A percentile compares a stretch with the other conserved stretches of the same genome.
These are phyloP conservation scores for Mucor mucedo DNA, from an alignment of 371 early-diverging fungal genomes.

Conservation along the genomic window DNA sequence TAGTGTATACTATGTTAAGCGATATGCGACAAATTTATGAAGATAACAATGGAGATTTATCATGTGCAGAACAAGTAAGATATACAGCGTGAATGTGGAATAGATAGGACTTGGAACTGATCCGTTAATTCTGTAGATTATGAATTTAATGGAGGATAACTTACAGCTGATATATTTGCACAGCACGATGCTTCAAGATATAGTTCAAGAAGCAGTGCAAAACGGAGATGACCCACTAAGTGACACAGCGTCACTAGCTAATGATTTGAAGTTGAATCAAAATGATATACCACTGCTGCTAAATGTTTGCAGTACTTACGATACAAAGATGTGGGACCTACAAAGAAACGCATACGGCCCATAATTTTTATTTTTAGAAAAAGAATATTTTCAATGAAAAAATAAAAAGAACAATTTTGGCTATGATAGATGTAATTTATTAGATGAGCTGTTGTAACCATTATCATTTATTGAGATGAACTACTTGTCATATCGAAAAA, in stretches of 20 bases:
- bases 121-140: background rate
- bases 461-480: no score
- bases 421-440: no score
- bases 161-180: conserved; percentile 48
- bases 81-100: background rate
- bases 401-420: no score
- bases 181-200: conserved; percentile 47
- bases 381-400: background rate
- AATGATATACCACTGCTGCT: conserved; percentile 47
- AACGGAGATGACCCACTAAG: conserved; percentile 18
- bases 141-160: conserved; percentile 41
- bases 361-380: background rate
- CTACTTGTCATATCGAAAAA: no score
- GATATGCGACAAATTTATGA: conserved; percentile 35
- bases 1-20: conserved; percentile 35
- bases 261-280: conserved; percentile 38
- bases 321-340: conserved; percentile 37
- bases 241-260: conserved; percentile 28
- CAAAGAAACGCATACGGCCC: conserved; percentile 10
- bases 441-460: no score
- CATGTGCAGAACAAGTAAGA: conserved; percentile 39
- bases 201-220: conserved; percentile 31
- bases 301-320: conserved; percentile 50
- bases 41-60: conserved; percentile 17
- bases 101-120: background rate